Evolutionary conservation across 345 rosid genomes (phyloP), one percentile per base, ranked within the genome.

Genomic region (Eucalyptus regnans): DNA sequence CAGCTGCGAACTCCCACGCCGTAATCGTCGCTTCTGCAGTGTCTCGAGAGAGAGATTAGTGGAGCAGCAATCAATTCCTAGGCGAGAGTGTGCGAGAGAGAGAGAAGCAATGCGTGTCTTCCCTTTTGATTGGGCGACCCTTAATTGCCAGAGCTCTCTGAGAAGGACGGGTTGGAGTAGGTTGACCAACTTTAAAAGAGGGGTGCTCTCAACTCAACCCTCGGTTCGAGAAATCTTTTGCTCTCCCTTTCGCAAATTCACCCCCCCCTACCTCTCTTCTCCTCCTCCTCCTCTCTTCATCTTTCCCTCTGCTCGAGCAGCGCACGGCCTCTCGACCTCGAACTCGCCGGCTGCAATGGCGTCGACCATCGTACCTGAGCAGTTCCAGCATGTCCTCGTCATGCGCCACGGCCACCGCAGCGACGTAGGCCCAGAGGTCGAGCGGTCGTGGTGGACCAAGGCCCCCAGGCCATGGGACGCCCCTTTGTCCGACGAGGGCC

Each of bases 341-440:
- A 60, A 60, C 68, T 60, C 68, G 31, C 16, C 33, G 68, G 31
- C 31, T 60, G 33, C 68, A 12, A 27, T 60, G 68, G 68, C 68
- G 31, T 60, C 68, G 3, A 60, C 68, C 31, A 8, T 27, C 31
- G 16, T 1, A 27, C 68, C 68, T 60, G 31, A 60, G 8, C 16
- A 60, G 31, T 89, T 88, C 90, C 99, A 96, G 88, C 91, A 95
- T 92, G 92, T 95, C 56, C 91, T 97, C 88, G 98, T 97, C 29
- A 94, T 97, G 97, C 93, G 99, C 48, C 99, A 96, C 91, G 98
- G 98, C 14, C 98, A 97, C 88, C 97, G 99, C 18, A 86, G 94
- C 88, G 99, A 97, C 89, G 91, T 92, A 54, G 90, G 92, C 88
- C 23, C 23, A 0, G 58, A 4, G 58, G 95, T 95, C 13, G 94